Base-by-base conservation (phyloP, 1,284 basidiomycete genomes). In the Inonotus hispidus region DNA sequence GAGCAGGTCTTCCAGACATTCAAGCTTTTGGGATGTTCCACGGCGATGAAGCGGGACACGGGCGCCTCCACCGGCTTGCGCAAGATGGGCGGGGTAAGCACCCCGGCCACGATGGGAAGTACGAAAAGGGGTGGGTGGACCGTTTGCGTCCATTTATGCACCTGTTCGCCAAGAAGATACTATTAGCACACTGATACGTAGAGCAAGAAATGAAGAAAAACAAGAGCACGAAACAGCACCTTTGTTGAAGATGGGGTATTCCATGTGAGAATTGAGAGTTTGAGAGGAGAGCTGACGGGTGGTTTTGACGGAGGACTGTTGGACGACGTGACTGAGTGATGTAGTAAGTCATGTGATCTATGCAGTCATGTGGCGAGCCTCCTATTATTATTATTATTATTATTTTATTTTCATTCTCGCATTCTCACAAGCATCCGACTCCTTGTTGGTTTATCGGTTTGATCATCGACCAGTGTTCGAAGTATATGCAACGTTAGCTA, bases 1-100 rank as follows among this genome's bases (percentile, higher is more conserved):
- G 23, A 95, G 77, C 16, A 95, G 78, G 72, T 93, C 89, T 67
- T 93, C 92, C 29, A 95, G 79, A 3, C 85, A 81, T 64, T 92
- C 89, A 66, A 91, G 92, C 11, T 85, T 88, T 63, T 81, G 82
- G 1, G 88, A 89, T n/a, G 81, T 90, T 2, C 88, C 89, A 59
- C 88, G 77, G 29, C 85, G 79, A 68, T 90, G 89, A 10, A 90
- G 74, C 0, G 87, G 88, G 6, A 89, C 83, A 8, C 80, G 59
- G 16, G 53, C 39, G 11, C 43, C 56, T n/a, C 53, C 53, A 16
- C 25, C 45, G 16, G 50, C 32, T 5, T 23, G 39, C 8, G 53
- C 35, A 32, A 63, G 58, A 37, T 63, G 43, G 2, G 58, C 35
- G n/a, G 62, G 62, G 32, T 63, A 63, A 4, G 39, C 41, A 39